phyloP scores from a whole-genome alignment of 441 rosid genomes.

The Eugenia klotzschiana region DNA sequence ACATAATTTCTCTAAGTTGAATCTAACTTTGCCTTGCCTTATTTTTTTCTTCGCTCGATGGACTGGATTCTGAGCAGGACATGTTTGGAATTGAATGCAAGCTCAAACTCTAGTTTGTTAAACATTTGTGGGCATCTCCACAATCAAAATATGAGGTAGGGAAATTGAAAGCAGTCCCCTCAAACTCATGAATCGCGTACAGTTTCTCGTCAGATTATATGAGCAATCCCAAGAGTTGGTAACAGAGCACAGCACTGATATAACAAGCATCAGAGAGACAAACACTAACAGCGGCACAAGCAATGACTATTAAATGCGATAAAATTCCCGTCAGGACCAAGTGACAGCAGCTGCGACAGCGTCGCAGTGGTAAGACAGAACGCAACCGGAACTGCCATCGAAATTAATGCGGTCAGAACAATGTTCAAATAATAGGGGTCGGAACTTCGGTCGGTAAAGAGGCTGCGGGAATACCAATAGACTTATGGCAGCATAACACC shows the following conservation, averaged over 20 bases:
- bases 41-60: too few species aligned
- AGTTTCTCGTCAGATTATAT: neutral
- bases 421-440: neutral
- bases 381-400: neutral
- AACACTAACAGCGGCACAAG: neutral
- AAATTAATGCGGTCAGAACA: neutral
- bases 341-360: neutral
- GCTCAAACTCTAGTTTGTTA: neutral
- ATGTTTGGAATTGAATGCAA: neutral
- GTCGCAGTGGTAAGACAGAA: neutral
- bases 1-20: too few species aligned
- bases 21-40: too few species aligned
- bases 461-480: neutral
- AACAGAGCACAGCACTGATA: too few species aligned
- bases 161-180: neutral
- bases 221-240: neutral
- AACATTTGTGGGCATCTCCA: neutral
- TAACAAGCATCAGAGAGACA: too few species aligned
- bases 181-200: too few species aligned
- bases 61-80: neutral
- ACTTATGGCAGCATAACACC: neutral
- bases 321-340: neutral
- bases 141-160: neutral
- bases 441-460: neutral
- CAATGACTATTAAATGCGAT: neutral